Evolutionary conservation across 805 yeast species (phyloP).

Genomic region (Starmerella apicola): DNA sequence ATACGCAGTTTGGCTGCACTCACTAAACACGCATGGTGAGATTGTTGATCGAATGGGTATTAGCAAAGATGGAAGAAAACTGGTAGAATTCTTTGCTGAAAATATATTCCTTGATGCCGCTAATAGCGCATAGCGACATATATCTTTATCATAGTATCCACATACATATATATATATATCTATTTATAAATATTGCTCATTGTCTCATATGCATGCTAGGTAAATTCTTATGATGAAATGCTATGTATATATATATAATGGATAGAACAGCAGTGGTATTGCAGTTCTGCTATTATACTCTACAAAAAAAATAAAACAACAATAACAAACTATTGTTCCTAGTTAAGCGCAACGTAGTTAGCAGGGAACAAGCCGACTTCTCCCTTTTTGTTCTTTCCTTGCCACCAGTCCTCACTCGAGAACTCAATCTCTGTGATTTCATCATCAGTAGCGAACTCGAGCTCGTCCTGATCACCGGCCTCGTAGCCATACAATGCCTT

Average conservation of each 20-base stretch:
- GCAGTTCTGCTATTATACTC: too few species aligned
- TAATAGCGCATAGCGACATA: too few species aligned
- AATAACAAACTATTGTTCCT: too few species aligned
- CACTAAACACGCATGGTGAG: constrained; percentile 75
- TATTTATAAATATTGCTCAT: too few species aligned
- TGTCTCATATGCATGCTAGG: too few species aligned
- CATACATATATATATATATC: too few species aligned
- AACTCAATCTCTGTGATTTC: constrained; percentile 69
- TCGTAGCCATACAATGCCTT: constrained; percentile 68
- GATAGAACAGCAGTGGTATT: too few species aligned
- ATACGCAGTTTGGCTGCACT: constrained; percentile 56
- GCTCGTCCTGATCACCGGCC: constrained; percentile 86
- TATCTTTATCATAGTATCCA: too few species aligned
- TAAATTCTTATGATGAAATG: too few species aligned
- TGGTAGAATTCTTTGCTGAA: constrained; percentile 21
- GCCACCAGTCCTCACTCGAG: constrained; percentile 96
- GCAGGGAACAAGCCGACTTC: constrained; percentile 82
- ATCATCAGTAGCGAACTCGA: constrained; percentile 76
- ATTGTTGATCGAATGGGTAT: constrained; percentile 51
- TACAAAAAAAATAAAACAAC: too few species aligned
- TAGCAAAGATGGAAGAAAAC: constrained; percentile 23
- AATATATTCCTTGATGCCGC: too few species aligned
- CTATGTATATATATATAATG: too few species aligned
- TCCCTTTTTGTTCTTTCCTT: constrained; percentile 61
- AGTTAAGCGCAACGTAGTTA: constrained; percentile 48